Conservation (phyloP, 1,139 yeast species). For the Suzukiozyma palmioleophila region DNA sequence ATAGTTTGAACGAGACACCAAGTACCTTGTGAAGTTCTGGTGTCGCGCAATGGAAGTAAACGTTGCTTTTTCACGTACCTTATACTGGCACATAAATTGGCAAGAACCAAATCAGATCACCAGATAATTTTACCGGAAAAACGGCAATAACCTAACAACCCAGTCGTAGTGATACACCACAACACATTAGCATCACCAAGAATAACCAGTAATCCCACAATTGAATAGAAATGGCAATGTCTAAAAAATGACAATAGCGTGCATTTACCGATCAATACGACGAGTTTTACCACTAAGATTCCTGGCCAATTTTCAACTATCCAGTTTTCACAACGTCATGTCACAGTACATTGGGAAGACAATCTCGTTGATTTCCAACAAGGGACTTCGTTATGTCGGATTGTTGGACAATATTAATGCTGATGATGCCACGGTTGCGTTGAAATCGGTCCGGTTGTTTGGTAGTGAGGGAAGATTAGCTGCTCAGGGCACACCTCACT, state of each 20-base stretch:
- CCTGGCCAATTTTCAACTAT: not conserved
- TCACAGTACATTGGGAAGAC: conserved; percentile 91
- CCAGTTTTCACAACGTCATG: conserved; percentile 32
- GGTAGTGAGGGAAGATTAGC: conserved; percentile 91
- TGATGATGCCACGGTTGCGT: conserved; percentile 85
- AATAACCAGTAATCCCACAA: no score
- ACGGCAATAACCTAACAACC: no score
- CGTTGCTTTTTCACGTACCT: no score
- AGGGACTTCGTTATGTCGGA: conserved; percentile 89
- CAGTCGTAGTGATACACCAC: no score
- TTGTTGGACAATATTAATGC: conserved; percentile 82
- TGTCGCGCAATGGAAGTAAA: no score
- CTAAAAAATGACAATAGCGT: not conserved
- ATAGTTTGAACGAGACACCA: no score
- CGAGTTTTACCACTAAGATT: not conserved
- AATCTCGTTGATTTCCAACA: conserved; percentile 81
- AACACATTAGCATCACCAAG: no score
- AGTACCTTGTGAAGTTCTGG: no score
- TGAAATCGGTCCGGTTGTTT: conserved; percentile 74
- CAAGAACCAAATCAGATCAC: no score
- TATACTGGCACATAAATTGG: no score
- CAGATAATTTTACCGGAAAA: no score
- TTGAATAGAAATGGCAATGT: no score
- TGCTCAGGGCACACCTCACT: conserved; percentile 51
- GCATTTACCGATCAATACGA: not conserved